Evolutionary conservation across 768 basidiomycete species (phyloP), one percentile per base, ranked within the genome.

Genomic region (Mycena rosella): DNA sequence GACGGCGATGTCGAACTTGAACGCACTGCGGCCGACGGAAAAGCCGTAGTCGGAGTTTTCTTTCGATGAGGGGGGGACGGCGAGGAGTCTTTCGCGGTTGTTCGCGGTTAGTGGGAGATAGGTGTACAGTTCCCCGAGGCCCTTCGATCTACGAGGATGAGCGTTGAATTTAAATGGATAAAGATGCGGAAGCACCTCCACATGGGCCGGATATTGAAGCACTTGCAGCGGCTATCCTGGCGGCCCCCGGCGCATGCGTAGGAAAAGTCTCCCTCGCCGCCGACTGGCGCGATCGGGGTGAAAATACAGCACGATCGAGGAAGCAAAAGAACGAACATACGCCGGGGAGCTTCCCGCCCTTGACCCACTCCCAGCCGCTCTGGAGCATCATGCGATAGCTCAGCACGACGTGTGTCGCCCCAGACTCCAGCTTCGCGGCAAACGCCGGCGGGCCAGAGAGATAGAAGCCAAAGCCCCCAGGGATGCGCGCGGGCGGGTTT

Each of bases 321-420:
- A 11, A n/a, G n/a, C 24, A 5, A 24, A 10, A 18, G 54, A 18
- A 82, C 91, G 72, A 68, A 88, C 89, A 91, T 18, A 91, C 77
- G 14, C 92, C 92, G 34, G 92, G 91, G 18, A 93, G 80, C 73
- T 94, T 94, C 2, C 92, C 92, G 30, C 92, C 92, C 72, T 89
- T 89, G n/a, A 80, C 83, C 85, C 88, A 93, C 40, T 87, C 84
- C 85, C 89, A 93, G 1, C 81, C 89, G 0, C 80, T 74, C 63
- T 88, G 78, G 53, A 93, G 85, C 85, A 88, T 88, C 75, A 92
- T 83, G 2, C 88, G 85, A 73, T 93, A 94, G 65, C 88, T 85
- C 73, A 91, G 81, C 0, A 89, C 68, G 3, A 87, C 88, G 64
- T 94, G 89, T 20, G 76, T 83, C 17, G 87, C 87, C 0, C 78